Base-by-base conservation (phyloP, 805 yeast genomes). In the Hanseniaspora hatyaiensis region DNA sequence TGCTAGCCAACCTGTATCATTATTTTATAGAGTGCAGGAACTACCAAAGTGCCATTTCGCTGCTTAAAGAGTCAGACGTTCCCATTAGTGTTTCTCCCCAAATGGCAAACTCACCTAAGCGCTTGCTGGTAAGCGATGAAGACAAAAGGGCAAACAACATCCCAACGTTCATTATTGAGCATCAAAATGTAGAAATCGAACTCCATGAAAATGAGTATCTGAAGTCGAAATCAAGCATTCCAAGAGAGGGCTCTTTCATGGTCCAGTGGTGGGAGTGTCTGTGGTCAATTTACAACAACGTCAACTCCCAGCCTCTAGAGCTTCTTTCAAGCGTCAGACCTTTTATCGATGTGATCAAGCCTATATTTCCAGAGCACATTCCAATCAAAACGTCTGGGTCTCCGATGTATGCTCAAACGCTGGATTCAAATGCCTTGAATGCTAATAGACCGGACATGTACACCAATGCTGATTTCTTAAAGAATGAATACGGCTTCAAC, bases 181-280 rank as follows among this genome's bases (percentile, higher is more conserved):
- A 44, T 32, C 28, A 33, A 4, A 34, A 30, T 6, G 15, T 39
- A 2, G 36, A 38, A 24, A 23, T 52, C 8, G 49, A 44, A 8
- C 37, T 50, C 24, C 44, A 47, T 36, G 50, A 45, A 12, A 56
- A 52, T 20, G 57, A 60, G 30, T 53, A 59, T 16, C 56, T 65
- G 3, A 60, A 61, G 16, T 62, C 65, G 2, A 62, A 68, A 49
- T 68, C 67, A 69, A 56, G 69, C 31, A 66, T 67, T 63, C 61
- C 66, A 28, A 62, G 69, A 1, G 65, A 67, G 3, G 74, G 72
- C 18, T 66, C 76, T 0, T 73, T 73, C 51, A 57, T 75, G 12
- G 57, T 71, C 40, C 78, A 75, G 52, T 75, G 80, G 80, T 75
- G 78, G 77, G 66, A 69, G 43, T 59, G 70, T 8, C 54, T 75